These are phyloP conservation scores for Scytalidium lignicola DNA, from an alignment of 2,329 filamentous ascomycete species.

Conservation along the genomic window DNA sequence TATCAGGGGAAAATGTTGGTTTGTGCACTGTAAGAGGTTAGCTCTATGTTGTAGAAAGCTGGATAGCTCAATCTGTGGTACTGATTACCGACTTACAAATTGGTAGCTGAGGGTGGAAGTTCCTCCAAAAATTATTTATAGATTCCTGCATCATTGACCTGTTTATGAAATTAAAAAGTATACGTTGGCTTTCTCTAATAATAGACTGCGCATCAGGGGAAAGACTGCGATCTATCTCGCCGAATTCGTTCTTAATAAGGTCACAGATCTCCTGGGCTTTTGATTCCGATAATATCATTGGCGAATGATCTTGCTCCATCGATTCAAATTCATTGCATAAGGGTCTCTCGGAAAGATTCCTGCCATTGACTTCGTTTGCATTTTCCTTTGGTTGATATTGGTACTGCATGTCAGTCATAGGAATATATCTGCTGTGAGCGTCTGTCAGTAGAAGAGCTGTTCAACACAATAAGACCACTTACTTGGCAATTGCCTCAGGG, in stretches of 20 bases:
- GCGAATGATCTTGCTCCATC: slow-evolving; percentile 68
- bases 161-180: slow-evolving; percentile 62
- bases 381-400: slow-evolving; percentile 44
- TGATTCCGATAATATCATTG: slow-evolving; percentile 72
- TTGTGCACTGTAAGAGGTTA: slow-evolving; percentile 55
- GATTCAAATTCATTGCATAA: slow-evolving; percentile 82
- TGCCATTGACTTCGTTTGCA: slow-evolving; percentile 41
- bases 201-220: slow-evolving; percentile 67
- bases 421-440: neutral
- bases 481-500: slow-evolving; percentile 41
- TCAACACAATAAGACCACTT: slow-evolving; percentile 20
- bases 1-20: slow-evolving; percentile 81
- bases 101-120: slow-evolving; percentile 87
- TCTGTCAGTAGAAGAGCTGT: neutral
- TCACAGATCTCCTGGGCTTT: slow-evolving; percentile 77
- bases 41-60: neutral
- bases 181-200: slow-evolving; percentile 70
- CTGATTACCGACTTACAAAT: slow-evolving; percentile 42
- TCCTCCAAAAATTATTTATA: slow-evolving; percentile 83
- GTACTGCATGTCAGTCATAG: slow-evolving; percentile 8
- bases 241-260: slow-evolving; percentile 72
- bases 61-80: neutral
- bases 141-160: slow-evolving; percentile 91
- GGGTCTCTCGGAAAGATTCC: slow-evolving; percentile 41
- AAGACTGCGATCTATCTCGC: slow-evolving; percentile 68